These are phyloP conservation scores for Pestalotiopsis fici DNA, from an alignment of 2,329 filamentous ascomycete species.

Conservation along the genomic window DNA sequence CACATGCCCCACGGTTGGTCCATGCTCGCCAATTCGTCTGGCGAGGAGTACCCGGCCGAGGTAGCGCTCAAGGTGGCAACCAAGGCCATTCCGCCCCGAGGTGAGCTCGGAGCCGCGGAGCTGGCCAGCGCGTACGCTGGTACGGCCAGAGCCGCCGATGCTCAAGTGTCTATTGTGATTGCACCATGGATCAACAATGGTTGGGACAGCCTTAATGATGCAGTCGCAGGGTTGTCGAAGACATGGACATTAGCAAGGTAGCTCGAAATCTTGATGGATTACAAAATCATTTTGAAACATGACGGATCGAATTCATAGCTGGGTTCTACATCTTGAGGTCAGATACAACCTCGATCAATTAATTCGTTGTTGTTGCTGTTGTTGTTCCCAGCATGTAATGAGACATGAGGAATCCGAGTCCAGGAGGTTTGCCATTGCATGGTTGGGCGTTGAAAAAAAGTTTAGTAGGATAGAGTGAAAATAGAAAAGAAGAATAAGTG, in stretches of 20 bases:
- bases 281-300: background rate
- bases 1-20: slow-evolving; percentile 81
- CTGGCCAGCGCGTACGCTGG: slow-evolving; percentile 74
- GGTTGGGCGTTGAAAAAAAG: background rate
- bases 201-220: slow-evolving; percentile 60
- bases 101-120: slow-evolving; percentile 67
- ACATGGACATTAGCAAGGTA: background rate
- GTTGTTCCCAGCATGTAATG: background rate
- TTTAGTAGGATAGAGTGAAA: background rate
- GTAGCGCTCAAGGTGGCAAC: slow-evolving; percentile 82
- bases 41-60: slow-evolving; percentile 59
- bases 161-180: slow-evolving; percentile 74
- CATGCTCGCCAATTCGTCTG: slow-evolving; percentile 64
- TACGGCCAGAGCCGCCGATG: slow-evolving; percentile 70
- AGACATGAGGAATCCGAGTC: background rate
- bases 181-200: slow-evolving; percentile 75
- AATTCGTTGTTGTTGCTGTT: background rate
- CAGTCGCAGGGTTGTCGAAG: slow-evolving; percentile 27
- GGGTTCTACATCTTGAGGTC: background rate
- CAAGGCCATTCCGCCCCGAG: slow-evolving; percentile 72
- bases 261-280: background rate
- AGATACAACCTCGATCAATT: background rate
- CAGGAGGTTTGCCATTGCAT: background rate
- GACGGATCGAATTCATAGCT: no score
- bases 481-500: no score